Percentiles rank a stretch among this genome's conserved stretches.
Evolutionary conservation across 2,329 filamentous ascomycete genomes (phyloP).

Genomic region (Exophiala viscosa): DNA sequence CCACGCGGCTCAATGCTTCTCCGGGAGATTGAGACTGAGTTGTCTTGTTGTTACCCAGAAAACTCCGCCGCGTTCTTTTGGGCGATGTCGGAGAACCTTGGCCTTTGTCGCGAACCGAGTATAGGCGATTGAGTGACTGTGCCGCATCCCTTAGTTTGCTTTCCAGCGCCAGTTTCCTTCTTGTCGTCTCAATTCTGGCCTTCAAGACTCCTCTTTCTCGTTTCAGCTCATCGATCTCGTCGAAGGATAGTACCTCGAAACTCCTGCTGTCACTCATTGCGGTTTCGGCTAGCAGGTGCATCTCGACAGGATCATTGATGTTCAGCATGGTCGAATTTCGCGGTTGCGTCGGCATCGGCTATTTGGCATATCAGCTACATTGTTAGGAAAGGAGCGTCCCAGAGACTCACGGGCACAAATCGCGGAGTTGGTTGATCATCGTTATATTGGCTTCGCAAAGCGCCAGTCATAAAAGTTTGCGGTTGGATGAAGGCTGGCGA

Average conservation of each 20-base stretch:
- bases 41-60: slow-evolving; percentile 44
- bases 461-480: slow-evolving; percentile 16
- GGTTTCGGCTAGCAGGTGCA: slow-evolving; percentile 90
- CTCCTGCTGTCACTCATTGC: slow-evolving; percentile 82
- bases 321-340: slow-evolving; percentile 30
- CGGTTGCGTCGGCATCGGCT: slow-evolving; percentile 8
- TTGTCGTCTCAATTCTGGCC: slow-evolving; percentile 75
- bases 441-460: slow-evolving; percentile 15
- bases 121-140: slow-evolving; percentile 76
- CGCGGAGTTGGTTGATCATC: slow-evolving; percentile 20
- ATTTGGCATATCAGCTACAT: slow-evolving; percentile 1
- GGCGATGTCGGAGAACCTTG: slow-evolving; percentile 45
- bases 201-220: slow-evolving; percentile 72
- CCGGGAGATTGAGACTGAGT: slow-evolving; percentile 18
- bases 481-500: slow-evolving; percentile 16
- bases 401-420: slow-evolving; percentile 10
- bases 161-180: slow-evolving; percentile 80
- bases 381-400: neutral
- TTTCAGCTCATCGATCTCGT: slow-evolving; percentile 88
- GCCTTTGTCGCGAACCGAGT: slow-evolving; percentile 53
- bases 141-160: slow-evolving; percentile 93
- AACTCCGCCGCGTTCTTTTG: slow-evolving; percentile 50
- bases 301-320: slow-evolving; percentile 62
- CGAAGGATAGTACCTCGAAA: slow-evolving; percentile 81
- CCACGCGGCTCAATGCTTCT: slow-evolving; percentile 52